phyloP scores from a whole-genome alignment of 768 basidiomycete genomes.

The Agaricus blazei region DNA sequence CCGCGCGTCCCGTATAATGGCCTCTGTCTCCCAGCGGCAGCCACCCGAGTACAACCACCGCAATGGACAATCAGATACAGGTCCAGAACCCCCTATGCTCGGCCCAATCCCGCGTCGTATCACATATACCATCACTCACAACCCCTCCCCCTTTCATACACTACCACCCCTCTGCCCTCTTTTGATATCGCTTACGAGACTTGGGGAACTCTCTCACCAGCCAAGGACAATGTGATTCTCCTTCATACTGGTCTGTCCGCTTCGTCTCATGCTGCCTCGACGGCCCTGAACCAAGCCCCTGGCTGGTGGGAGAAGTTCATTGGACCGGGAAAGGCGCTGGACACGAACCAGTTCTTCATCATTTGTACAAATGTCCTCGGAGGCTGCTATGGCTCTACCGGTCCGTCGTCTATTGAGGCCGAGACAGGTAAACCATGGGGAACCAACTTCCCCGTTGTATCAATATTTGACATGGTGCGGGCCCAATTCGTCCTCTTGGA shows the following conservation, averaged over 20 bases:
- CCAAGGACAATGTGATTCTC: slow-evolving; percentile 84
- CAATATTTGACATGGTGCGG: slow-evolving; percentile 95
- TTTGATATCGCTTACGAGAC: slow-evolving; percentile 96
- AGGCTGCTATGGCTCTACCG: slow-evolving; percentile 96
- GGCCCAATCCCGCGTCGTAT: slow-evolving; percentile 75
- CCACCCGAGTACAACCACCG: slow-evolving; percentile 11
- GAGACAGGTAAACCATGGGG: slow-evolving; percentile 70
- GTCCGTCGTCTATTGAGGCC: slow-evolving; percentile 82
- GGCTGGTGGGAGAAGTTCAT: slow-evolving; percentile 99
- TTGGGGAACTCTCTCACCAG: slow-evolving; percentile 84
- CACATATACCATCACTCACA: slow-evolving; percentile 54
- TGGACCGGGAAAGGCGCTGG: slow-evolving; percentile 89
- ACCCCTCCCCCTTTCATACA: slow-evolving; percentile 63
- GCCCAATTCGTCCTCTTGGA: slow-evolving; percentile 89
- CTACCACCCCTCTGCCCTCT: slow-evolving; percentile 47
- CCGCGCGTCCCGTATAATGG: slow-evolving; percentile 50
- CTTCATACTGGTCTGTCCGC: slow-evolving; percentile 96
- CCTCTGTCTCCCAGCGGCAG: slow-evolving; percentile 19
- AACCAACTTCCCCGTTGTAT: slow-evolving; percentile 86
- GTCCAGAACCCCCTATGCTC: slow-evolving; percentile 81
- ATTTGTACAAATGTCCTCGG: slow-evolving; percentile 97
- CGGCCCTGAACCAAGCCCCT: slow-evolving; percentile 64
- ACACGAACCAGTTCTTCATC: slow-evolving; percentile 89
- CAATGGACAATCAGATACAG: slow-evolving; percentile 34
- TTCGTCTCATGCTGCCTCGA: slow-evolving; percentile 90